A percentile compares a stretch with the other conserved stretches of the same genome.
phyloP scores from a whole-genome alignment of 768 basidiomycete species.

The Russula sp. region DNA sequence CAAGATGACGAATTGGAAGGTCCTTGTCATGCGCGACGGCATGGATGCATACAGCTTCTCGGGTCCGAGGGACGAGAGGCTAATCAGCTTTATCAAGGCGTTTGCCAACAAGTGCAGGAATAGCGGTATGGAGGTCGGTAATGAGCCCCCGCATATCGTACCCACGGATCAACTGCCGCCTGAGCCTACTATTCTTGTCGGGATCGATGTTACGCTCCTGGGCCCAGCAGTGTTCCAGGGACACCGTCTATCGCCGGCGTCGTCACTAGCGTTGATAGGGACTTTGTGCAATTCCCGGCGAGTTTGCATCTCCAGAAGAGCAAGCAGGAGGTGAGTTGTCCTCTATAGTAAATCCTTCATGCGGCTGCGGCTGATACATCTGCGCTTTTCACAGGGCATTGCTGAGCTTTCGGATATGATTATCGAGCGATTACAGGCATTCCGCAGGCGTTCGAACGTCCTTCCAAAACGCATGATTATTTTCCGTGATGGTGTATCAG shows the following conservation, averaged over 20 bases:
- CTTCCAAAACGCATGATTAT: conserved; percentile 69
- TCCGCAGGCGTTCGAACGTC: conserved; percentile 44
- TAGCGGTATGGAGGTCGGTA: conserved; percentile 57
- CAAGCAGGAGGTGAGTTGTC: conserved; percentile 42
- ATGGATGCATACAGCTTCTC: conserved; percentile 35
- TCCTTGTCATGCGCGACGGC: conserved; percentile 61
- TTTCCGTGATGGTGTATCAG: conserved; percentile 81
- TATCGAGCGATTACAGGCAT: conserved; percentile 61
- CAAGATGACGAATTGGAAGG: conserved; percentile 56
- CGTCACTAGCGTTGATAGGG: conserved; percentile 68
- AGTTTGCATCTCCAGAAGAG: conserved; percentile 64
- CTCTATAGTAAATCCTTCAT: no score
- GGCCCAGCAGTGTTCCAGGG: conserved; percentile 61
- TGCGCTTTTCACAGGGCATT: conserved; percentile 62
- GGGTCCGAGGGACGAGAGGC: conserved; percentile 43
- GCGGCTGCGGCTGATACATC: not conserved
- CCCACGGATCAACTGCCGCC: conserved; percentile 35
- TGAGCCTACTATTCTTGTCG: conserved; percentile 77
- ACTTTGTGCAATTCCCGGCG: conserved; percentile 75
- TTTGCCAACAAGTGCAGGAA: conserved; percentile 54
- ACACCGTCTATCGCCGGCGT: conserved; percentile 83
- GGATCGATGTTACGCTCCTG: conserved; percentile 80
- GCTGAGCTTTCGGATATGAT: conserved; percentile 64
- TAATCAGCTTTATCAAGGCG: conserved; percentile 47
- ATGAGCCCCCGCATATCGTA: conserved; percentile 39